phyloP scores from a whole-genome alignment of 176 grass and related monocot species.

The barley (Hordeum vulgare) region DNA sequence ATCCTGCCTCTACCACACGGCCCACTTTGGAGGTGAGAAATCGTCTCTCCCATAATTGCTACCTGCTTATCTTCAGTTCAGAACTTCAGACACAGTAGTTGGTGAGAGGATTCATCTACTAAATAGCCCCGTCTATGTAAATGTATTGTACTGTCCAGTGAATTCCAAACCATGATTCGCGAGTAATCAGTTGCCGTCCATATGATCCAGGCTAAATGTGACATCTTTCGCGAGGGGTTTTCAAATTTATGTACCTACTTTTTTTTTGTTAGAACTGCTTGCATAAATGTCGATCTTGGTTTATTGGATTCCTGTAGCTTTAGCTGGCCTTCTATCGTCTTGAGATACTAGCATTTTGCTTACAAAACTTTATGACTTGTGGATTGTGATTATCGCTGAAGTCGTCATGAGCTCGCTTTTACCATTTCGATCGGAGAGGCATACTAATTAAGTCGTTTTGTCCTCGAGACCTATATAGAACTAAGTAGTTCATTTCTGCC shows the following conservation, averaged over 20 bases:
- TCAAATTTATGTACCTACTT: background rate
- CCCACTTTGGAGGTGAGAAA: conserved; percentile 57
- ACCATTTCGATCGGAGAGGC: background rate
- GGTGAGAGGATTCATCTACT: background rate
- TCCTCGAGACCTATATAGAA: background rate
- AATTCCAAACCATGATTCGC: background rate
- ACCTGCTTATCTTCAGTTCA: background rate
- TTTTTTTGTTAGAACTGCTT: background rate
- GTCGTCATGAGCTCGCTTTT: background rate
- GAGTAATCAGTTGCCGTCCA: background rate
- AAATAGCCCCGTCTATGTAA: background rate
- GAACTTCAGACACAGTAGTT: background rate
- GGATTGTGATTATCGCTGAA: background rate
- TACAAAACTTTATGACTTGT: background rate
- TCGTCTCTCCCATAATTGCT: background rate
- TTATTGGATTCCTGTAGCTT: background rate
- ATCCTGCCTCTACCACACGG: conserved; percentile 56
- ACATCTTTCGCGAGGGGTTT: too few species aligned
- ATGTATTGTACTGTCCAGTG: too few species aligned
- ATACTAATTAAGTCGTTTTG: background rate
- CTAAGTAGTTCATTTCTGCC: background rate
- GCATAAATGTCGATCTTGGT: background rate
- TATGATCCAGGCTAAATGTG: background rate
- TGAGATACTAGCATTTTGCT: background rate
- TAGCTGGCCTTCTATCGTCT: background rate